These are phyloP conservation scores for Apophysomyces sp. DNA, from an alignment of 371 early-diverging fungal species.

Conservation along the genomic window DNA sequence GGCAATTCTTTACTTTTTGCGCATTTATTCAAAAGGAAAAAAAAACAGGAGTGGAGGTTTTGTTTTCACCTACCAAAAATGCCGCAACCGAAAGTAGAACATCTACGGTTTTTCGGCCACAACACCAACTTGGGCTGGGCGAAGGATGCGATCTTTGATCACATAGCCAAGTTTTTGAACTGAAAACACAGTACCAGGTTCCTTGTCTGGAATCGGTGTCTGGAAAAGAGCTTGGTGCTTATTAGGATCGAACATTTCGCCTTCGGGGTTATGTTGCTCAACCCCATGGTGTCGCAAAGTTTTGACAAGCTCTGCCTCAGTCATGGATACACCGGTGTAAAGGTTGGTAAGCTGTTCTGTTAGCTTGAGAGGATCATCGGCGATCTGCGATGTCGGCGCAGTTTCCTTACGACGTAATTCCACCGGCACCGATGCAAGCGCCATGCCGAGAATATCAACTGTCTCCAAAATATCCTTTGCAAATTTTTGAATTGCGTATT, in stretches of 20 bases:
- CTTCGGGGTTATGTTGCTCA: conserved; percentile 9
- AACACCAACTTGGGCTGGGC: conserved; percentile 94
- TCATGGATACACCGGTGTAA: conserved; percentile 82
- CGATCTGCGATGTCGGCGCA: conserved; percentile 15
- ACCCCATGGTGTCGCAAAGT: conserved; percentile 73
- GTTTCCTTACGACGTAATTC: conserved; percentile 4
- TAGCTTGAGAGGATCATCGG: neutral
- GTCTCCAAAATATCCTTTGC: conserved; percentile 88
- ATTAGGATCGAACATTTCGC: conserved; percentile 39
- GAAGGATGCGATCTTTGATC: conserved; percentile 78
- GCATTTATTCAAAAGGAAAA: neutral
- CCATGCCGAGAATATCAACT: conserved; percentile 82
- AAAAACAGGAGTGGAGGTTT: neutral
- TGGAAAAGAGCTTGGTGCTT: conserved; percentile 39
- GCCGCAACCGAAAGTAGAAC: too few species aligned
- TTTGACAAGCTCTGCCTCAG: conserved; percentile 71
- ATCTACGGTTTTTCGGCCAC: conserved; percentile 38
- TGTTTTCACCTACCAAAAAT: too few species aligned
- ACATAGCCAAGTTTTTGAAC: conserved; percentile 85
- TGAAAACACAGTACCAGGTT: conserved; percentile 74
- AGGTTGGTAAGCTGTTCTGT: conserved; percentile 61
- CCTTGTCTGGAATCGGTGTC: conserved; percentile 76
- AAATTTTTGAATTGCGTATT: conserved; percentile 87
- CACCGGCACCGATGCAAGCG: conserved; percentile 69
- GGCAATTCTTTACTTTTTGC: too few species aligned